phyloP scores from a whole-genome alignment of 768 basidiomycete genomes.

The Mycena filopes region DNA sequence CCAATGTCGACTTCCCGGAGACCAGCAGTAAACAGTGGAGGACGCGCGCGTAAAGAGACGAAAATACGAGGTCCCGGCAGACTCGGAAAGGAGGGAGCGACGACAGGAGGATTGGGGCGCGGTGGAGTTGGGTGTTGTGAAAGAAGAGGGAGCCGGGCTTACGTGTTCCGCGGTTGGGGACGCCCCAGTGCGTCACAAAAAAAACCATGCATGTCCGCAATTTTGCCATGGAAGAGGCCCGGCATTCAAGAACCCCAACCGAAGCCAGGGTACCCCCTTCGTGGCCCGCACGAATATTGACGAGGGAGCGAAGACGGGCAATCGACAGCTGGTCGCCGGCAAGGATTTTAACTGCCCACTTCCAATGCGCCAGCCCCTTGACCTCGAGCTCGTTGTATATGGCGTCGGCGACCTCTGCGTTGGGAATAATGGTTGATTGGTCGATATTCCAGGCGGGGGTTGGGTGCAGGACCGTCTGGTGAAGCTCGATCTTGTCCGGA shows the following conservation, averaged over 20 bases:
- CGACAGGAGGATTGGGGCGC: slow-evolving; percentile 47
- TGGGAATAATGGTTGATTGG: no score
- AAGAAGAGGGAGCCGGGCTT: slow-evolving; percentile 48
- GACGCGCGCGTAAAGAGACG: slow-evolving; percentile 22
- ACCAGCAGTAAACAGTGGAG: slow-evolving; percentile 17
- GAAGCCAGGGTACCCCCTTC: slow-evolving; percentile 35
- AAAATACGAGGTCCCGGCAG: slow-evolving; percentile 49
- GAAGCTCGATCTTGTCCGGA: slow-evolving; percentile 38
- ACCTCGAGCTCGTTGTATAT: slow-evolving; percentile 41
- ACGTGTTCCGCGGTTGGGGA: slow-evolving; percentile 36
- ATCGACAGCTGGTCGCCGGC: slow-evolving; percentile 50
- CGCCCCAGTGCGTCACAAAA: slow-evolving; percentile 46
- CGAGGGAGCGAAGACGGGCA: slow-evolving; percentile 44
- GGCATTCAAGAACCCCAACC: slow-evolving; percentile 39
- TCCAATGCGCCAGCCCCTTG: slow-evolving; percentile 27
- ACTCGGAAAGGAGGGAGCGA: slow-evolving; percentile 47
- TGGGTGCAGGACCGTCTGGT: slow-evolving; percentile 43
- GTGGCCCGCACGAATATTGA: slow-evolving; percentile 37
- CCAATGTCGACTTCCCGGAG: slow-evolving; percentile 13
- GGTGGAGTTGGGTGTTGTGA: slow-evolving; percentile 47
- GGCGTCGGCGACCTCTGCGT: slow-evolving; percentile 19
- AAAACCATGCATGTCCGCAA: slow-evolving; percentile 44
- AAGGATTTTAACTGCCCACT: slow-evolving; percentile 42
- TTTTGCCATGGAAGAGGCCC: slow-evolving; percentile 52
- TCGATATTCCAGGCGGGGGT: slow-evolving; percentile 36